Evolutionary conservation across 371 early-diverging fungal genomes (phyloP).

Genomic region (Dichotomocladium elegans): DNA sequence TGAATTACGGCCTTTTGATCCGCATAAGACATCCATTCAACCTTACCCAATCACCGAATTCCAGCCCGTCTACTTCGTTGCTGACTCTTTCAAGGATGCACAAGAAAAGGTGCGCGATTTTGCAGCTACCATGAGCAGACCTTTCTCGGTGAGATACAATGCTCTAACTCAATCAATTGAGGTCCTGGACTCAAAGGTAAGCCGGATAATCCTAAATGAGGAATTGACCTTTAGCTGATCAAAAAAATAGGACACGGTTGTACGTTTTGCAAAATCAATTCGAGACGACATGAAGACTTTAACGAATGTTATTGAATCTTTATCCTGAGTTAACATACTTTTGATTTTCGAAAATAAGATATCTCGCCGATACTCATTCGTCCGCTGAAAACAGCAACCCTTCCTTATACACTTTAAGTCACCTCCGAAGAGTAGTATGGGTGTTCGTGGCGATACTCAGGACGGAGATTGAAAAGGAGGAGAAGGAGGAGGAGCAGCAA

Average conservation of each 20-base stretch:
- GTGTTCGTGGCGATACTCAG: too few species aligned
- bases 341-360: too few species aligned
- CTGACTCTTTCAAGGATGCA: conserved; percentile 91
- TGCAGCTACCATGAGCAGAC: conserved; percentile 72
- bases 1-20: conserved; percentile 80
- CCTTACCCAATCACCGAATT: conserved; percentile 93
- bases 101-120: conserved; percentile 90
- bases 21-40: conserved; percentile 72
- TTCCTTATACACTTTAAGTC: too few species aligned
- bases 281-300: conserved; percentile 71
- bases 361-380: too few species aligned
- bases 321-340: too few species aligned
- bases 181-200: conserved; percentile 74
- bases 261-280: conserved; percentile 73
- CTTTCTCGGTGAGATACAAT: conserved; percentile 90
- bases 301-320: conserved; percentile 59
- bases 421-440: too few species aligned
- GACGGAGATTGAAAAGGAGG: too few species aligned
- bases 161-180: conserved; percentile 89
- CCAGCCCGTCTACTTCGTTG: conserved; percentile 95
- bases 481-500: too few species aligned
- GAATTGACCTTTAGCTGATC: not conserved
- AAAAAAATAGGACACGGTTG: conserved; percentile 58
- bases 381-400: too few species aligned
- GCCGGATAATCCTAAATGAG: not conserved